Conservation (phyloP, 2,329 filamentous ascomycete genomes). For the Calonectria crousiana region DNA sequence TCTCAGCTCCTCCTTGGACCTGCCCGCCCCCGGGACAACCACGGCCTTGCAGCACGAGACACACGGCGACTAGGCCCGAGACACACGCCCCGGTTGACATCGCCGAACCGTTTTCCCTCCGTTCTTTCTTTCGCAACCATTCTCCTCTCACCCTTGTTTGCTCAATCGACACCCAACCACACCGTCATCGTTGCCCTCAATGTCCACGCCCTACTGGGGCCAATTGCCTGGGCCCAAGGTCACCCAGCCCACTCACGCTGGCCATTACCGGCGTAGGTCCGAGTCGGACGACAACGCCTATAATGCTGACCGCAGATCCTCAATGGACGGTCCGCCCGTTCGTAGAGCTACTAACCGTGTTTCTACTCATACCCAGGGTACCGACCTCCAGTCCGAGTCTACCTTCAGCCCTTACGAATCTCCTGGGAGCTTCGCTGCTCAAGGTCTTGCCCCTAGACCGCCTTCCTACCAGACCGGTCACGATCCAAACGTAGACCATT, state of each 20-base stretch:
- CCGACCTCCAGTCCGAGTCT: constrained; percentile 68
- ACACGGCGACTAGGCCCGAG: neutral
- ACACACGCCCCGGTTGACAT: constrained; percentile 16
- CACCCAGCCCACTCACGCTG: constrained; percentile 39
- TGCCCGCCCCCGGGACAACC: constrained; percentile 35
- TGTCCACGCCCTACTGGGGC: constrained; percentile 70
- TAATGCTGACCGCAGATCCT: constrained; percentile 49
- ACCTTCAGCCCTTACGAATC: constrained; percentile 70
- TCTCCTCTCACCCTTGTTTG: constrained; percentile 10
- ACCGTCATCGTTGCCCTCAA: constrained; percentile 47
- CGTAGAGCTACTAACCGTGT: constrained; percentile 60
- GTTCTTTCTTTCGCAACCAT: constrained; percentile 14
- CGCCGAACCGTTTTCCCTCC: constrained; percentile 22
- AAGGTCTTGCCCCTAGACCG: constrained; percentile 70
- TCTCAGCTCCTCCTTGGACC: constrained; percentile 24
- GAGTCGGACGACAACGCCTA: constrained; percentile 46
- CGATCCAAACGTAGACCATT: constrained; percentile 53
- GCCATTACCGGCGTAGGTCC: constrained; percentile 52
- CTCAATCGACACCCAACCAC: constrained; percentile 43
- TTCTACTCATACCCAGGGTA: constrained; percentile 68
- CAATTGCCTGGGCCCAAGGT: constrained; percentile 64
- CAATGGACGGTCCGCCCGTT: constrained; percentile 53
- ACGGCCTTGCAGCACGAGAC: constrained; percentile 26
- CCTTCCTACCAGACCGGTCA: constrained; percentile 66
- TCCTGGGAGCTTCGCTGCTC: constrained; percentile 63